Percentiles rank a stretch among this genome's conserved stretches.
Evolutionary conservation across 441 rosid genomes (phyloP).

Genomic region (Corymbia calophylla): DNA sequence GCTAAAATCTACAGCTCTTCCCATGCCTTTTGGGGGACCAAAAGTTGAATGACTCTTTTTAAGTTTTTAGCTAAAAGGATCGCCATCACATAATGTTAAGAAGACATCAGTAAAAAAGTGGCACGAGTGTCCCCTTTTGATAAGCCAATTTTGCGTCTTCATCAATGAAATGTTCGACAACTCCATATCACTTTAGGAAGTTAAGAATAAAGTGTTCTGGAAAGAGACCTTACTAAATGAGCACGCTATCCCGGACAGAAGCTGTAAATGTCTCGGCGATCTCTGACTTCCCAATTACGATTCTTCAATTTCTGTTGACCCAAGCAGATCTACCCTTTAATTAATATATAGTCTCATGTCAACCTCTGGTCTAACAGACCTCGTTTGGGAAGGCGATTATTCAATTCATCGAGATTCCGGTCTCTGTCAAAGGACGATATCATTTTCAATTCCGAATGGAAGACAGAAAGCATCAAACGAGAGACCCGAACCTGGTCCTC

Average conservation of each 20-base stretch:
- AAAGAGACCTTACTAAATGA: not conserved
- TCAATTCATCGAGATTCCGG: not conserved
- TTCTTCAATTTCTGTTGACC: not conserved
- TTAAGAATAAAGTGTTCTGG: not conserved
- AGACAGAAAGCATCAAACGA: not conserved
- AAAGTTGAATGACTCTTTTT: not conserved
- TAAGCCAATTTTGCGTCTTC: not conserved
- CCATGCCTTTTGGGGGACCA: not conserved
- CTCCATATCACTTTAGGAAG: not conserved
- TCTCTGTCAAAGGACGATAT: not conserved
- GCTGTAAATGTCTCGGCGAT: not conserved
- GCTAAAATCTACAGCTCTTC: not conserved
- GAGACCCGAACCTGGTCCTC: not conserved
- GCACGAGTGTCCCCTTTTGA: not conserved
- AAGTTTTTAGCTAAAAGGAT: not conserved
- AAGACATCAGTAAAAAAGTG: not conserved
- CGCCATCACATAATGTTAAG: not conserved
- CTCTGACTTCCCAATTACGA: not conserved
- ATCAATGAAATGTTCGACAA: not conserved
- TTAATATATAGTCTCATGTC: not conserved
- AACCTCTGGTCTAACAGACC: not conserved
- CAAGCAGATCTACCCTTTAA: not conserved
- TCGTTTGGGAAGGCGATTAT: not conserved
- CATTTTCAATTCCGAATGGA: not conserved
- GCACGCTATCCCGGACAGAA: not conserved